Base-by-base conservation (phyloP, 192 early-diverging fungal genomes). In the Gamsiella multidivaricata region DNA sequence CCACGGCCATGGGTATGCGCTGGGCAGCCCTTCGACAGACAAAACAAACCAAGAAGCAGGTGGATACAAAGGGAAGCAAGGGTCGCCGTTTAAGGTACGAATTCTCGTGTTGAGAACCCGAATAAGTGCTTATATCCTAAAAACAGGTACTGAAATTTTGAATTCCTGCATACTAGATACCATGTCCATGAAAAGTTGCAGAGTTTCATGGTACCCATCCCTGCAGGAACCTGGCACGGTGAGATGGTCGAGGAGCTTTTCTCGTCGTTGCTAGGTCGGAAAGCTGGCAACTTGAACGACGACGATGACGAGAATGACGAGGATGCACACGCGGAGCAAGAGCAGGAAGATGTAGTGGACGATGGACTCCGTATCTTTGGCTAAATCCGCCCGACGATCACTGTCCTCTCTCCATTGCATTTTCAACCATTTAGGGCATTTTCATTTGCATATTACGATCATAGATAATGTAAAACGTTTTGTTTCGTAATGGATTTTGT, bases 101-200 rank as follows among this genome's bases (percentile, higher is more conserved):
- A 36, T 28, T n/a, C n/a, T n/a, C n/a, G n/a, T n/a, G n/a, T n/a
- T n/a, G n/a, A n/a, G n/a, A n/a, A n/a, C n/a, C n/a, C n/a, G n/a
- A n/a, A n/a, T n/a, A n/a, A n/a, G n/a, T n/a, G n/a, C n/a, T n/a
- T n/a, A n/a, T n/a, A n/a, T n/a, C n/a, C n/a, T n/a, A n/a, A n/a
- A n/a, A n/a, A n/a, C n/a, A n/a, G n/a, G n/a, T n/a, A n/a, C n/a
- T n/a, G n/a, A n/a, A n/a, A n/a, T n/a, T n/a, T n/a, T n/a, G n/a
- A n/a, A n/a, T n/a, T n/a, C n/a, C n/a, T n/a, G n/a, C 50, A 25
- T 26, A 23, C 46, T 80, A 88, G 87, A 69, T 98, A 94, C 81
- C 91, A 96, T 62, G 91, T 95, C n/a, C 94, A 96, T 65, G 97
- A 98, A 63, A 98, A 97, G 67, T 80, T 98, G 17, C 92, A 94